phyloP scores from a whole-genome alignment of 305 asterid species.

The Fraxinus ornus region DNA sequence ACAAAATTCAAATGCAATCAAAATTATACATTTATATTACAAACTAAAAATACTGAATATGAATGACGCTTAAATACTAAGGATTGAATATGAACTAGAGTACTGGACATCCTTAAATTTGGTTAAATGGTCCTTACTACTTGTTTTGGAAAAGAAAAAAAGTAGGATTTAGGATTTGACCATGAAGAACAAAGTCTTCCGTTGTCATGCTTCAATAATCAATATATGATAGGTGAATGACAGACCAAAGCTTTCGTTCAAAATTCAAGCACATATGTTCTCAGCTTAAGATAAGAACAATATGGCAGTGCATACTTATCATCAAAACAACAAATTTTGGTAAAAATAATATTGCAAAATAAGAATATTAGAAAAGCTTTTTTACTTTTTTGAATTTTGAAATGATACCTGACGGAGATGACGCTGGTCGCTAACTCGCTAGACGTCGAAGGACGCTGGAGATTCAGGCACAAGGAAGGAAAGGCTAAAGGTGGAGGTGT shows the following conservation, averaged over 20 bases:
- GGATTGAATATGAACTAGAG: not conserved
- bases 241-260: not conserved
- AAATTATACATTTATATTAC: not conserved
- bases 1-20: not conserved
- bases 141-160: not conserved
- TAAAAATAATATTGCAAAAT: too few species aligned
- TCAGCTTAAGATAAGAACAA: not conserved
- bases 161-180: not conserved
- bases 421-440: too few species aligned
- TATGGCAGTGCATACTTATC: not conserved
- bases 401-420: too few species aligned
- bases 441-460: too few species aligned
- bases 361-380: too few species aligned
- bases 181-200: not conserved
- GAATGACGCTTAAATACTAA: not conserved
- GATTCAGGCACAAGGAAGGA: too few species aligned
- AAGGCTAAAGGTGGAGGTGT: too few species aligned
- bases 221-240: not conserved
- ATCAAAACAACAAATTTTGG: too few species aligned
- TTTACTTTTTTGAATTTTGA: too few species aligned
- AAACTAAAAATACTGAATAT: not conserved
- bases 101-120: not conserved
- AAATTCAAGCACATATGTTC: not conserved
- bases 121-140: not conserved
- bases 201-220: not conserved